Percentiles rank a stretch among this genome's conserved stretches.
phyloP scores from a whole-genome alignment of 192 early-diverging fungal genomes.

The Entrophospora sp. region DNA sequence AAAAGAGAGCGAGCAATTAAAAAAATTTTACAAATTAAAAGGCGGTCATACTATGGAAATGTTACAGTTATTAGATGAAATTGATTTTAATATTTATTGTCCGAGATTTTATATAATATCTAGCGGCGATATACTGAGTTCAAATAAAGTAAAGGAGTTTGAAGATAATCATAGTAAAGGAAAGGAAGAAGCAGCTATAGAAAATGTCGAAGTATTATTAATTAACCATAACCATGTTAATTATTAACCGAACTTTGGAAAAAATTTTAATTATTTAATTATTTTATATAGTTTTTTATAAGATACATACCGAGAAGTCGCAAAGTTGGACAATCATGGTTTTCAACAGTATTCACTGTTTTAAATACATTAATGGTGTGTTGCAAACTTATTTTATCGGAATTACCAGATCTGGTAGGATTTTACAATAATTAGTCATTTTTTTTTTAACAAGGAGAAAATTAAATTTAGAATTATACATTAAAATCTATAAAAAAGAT shows the following conservation, averaged over 20 bases:
- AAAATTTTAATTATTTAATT: no score
- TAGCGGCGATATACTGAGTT: constrained; percentile 51
- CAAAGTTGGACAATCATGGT: constrained; percentile 61
- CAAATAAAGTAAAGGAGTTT: constrained; percentile 41
- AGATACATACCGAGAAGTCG: constrained; percentile 74
- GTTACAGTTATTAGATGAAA: constrained; percentile 55
- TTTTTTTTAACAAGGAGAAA: neutral
- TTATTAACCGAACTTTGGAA: no score
- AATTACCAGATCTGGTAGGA: constrained; percentile 53
- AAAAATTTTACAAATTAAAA: constrained; percentile 19
- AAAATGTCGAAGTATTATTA: constrained; percentile 6
- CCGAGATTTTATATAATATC: constrained; percentile 70
- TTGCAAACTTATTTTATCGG: constrained; percentile 26
- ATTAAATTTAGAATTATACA: neutral
- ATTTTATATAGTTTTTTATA: no score
- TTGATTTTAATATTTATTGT: constrained; percentile 50
- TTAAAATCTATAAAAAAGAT: constrained; percentile 33
- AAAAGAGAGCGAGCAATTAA: no score
- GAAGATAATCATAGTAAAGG: no score
- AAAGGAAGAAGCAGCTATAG: neutral
- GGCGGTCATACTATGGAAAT: constrained; percentile 95
- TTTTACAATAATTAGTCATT: neutral
- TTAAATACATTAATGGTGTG: constrained; percentile 37
- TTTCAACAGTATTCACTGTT: constrained; percentile 42
- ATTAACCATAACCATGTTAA: neutral